phyloP scores from a whole-genome alignment of 176 grass and related monocot genomes.

The Cenchrus americanus region DNA sequence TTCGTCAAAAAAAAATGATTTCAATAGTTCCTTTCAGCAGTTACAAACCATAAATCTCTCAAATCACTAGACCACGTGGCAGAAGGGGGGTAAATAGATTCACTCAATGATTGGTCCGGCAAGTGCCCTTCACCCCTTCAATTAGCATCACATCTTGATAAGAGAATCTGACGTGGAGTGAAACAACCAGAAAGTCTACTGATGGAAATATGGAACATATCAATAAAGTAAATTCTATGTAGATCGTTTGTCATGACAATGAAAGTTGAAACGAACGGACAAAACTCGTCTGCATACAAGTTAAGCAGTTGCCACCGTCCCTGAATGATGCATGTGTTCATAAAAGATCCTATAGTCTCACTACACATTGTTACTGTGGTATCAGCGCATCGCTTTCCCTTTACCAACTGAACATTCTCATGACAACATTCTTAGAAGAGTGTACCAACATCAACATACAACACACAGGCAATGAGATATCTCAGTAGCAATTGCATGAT shows the following conservation, averaged over 20 bases:
- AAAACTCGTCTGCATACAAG: constrained; percentile 20
- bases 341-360: constrained; percentile 22
- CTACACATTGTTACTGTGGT: constrained; percentile 21
- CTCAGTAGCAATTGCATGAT: constrained; percentile 10
- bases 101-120: constrained; percentile 57
- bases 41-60: constrained; percentile 31
- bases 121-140: constrained; percentile 46
- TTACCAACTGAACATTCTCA: constrained; percentile 51
- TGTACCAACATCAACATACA: constrained; percentile 5
- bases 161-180: constrained; percentile 65
- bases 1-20: constrained; percentile 50
- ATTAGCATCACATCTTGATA: constrained; percentile 59
- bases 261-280: constrained; percentile 23
- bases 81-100: constrained; percentile 49
- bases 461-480: constrained; percentile 13
- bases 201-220: constrained; percentile 7
- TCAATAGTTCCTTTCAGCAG: constrained; percentile 45
- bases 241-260: constrained; percentile 26
- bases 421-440: constrained; percentile 38
- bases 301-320: constrained; percentile 40
- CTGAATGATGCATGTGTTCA: constrained; percentile 37
- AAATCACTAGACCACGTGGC: constrained; percentile 43
- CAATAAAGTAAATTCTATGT: constrained; percentile 33
- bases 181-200: constrained; percentile 49
- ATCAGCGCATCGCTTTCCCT: constrained; percentile 8